Conservation (phyloP, 2,329 filamentous ascomycete species). For the Tolypocladium endophyticum region DNA sequence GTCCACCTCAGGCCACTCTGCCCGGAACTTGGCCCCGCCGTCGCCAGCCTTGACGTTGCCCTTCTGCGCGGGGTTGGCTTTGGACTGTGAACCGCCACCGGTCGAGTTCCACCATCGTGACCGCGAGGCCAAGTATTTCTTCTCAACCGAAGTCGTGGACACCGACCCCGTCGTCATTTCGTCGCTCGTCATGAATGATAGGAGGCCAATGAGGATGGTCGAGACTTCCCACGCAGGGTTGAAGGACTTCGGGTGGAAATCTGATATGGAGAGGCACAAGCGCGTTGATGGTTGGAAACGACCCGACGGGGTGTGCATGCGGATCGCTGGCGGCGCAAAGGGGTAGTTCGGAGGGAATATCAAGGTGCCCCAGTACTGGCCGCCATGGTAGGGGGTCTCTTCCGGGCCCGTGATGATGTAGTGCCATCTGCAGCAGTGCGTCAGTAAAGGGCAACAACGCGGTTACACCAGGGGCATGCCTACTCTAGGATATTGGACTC, state of each 20-base stretch:
- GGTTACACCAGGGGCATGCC: conserved; percentile 13
- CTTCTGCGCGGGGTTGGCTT: conserved; percentile 42
- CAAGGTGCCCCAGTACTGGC: conserved; percentile 96
- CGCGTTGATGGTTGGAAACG: conserved; percentile 89
- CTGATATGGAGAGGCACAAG: conserved; percentile 89
- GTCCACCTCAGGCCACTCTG: conserved; percentile 85
- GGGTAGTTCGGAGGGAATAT: conserved; percentile 95
- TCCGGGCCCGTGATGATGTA: conserved; percentile 93
- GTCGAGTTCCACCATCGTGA: conserved; percentile 97
- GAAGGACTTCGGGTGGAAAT: conserved; percentile 96
- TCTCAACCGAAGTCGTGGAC: conserved; percentile 64
- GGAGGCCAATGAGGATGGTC: conserved; percentile 85
- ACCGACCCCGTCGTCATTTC: conserved; percentile 97
- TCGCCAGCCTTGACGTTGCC: conserved; percentile 87
- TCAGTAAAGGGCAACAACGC: not conserved
- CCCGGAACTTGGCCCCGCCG: conserved; percentile 78
- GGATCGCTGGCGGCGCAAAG: conserved; percentile 92
- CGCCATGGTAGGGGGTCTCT: conserved; percentile 84
- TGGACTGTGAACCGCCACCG: conserved; percentile 65
- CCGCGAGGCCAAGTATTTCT: conserved; percentile 64
- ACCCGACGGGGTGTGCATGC: conserved; percentile 96
- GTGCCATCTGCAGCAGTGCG: conserved; percentile 56
- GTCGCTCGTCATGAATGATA: conserved; percentile 97
- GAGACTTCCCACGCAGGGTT: conserved; percentile 98
- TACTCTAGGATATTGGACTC: conserved; percentile 87